Evolutionary conservation across 192 early-diverging fungal species (phyloP).

Genomic region (Umbelopsis vinacea): DNA sequence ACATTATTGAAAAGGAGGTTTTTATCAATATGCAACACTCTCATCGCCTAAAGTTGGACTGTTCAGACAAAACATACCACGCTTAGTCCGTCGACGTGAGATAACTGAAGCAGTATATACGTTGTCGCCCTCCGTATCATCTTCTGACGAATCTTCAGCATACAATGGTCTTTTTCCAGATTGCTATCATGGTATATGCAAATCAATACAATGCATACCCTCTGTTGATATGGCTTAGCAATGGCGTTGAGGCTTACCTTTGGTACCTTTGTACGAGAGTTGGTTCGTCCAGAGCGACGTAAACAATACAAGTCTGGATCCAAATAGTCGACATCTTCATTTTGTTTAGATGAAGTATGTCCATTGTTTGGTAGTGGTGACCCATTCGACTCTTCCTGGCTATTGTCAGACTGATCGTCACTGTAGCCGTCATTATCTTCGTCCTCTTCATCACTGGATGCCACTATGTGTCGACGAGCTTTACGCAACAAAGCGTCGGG

Average conservation of each 20-base stretch:
- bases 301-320: constrained; percentile 73
- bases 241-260: constrained; percentile 28
- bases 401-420: not conserved
- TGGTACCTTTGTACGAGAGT: constrained; percentile 38
- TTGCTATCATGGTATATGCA: not conserved
- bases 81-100: not conserved
- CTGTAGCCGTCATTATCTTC: not conserved
- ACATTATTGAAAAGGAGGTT: not conserved
- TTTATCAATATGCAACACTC: too few species aligned
- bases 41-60: too few species aligned
- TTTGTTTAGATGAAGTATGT: not conserved
- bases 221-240: not conserved
- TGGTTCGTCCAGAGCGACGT: constrained; percentile 59
- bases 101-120: not conserved
- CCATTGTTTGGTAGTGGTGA: constrained; percentile 1
- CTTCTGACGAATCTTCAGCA: constrained; percentile 8
- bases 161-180: not conserved
- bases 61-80: not conserved
- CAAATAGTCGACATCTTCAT: constrained; percentile 17
- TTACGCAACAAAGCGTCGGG: not conserved
- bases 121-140: not conserved
- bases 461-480: constrained; percentile 7
- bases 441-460: not conserved
- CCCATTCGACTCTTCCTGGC: not conserved
- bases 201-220: not conserved